These are phyloP conservation scores for Candida boleticola DNA, from an alignment of 805 yeast genomes.

Conservation along the genomic window DNA sequence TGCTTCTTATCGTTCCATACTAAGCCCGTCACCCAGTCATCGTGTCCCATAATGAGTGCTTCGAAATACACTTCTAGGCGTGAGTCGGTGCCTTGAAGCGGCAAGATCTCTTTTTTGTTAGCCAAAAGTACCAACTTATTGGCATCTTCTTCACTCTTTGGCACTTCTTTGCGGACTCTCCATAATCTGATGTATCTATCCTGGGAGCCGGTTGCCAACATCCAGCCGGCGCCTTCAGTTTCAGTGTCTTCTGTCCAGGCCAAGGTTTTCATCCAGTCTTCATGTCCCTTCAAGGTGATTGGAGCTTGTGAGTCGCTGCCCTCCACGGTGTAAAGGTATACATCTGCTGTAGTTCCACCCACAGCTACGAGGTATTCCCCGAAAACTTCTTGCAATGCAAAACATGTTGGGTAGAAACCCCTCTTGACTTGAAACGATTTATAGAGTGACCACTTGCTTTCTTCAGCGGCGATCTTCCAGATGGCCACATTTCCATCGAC, in stretches of 20 bases:
- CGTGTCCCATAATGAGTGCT: conserved; percentile 95
- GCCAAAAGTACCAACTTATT: conserved; percentile 53
- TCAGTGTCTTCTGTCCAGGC: conserved; percentile 50
- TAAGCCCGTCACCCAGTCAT: conserved; percentile 91
- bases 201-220: conserved; percentile 88
- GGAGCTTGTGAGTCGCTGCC: conserved; percentile 15
- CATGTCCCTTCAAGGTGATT: conserved; percentile 81
- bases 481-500: conserved; percentile 57
- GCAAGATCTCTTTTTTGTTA: conserved; percentile 63
- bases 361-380: conserved; percentile 49
- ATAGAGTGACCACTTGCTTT: conserved; percentile 18
- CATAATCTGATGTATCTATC: conserved; percentile 90
- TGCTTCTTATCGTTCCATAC: conserved; percentile 56
- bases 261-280: conserved; percentile 89
- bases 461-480: conserved; percentile 41
- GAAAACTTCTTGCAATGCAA: conserved; percentile 33
- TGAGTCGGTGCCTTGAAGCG: not conserved
- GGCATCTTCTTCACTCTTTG: conserved; percentile 57
- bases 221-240: conserved; percentile 32
- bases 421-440: conserved; percentile 32
- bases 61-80: conserved; percentile 56
- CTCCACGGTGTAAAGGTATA: conserved; percentile 49
- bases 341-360: conserved; percentile 65
- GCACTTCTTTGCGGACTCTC: conserved; percentile 62
- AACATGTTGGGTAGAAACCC: conserved; percentile 44